Conservation (phyloP, 768 basidiomycete genomes). For the Leccinum rimulosum region DNA sequence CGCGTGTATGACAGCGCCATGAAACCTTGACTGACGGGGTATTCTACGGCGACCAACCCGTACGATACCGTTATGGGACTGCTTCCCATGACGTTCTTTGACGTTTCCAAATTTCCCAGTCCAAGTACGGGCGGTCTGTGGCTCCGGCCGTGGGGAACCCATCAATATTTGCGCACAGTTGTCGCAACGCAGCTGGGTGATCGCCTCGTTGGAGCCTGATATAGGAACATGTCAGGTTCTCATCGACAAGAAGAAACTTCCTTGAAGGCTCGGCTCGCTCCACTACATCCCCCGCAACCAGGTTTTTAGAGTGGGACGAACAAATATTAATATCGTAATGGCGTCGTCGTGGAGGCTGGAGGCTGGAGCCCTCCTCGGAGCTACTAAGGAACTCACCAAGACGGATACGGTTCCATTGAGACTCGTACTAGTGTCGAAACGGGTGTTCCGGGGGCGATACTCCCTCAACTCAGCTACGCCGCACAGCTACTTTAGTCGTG, state of each 20-base stretch:
- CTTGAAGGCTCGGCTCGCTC: constrained; percentile 1
- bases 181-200: constrained; percentile 3
- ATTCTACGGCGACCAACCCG: constrained; percentile 29
- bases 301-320: constrained; percentile 7
- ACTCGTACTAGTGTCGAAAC: constrained; percentile 2
- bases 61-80: constrained; percentile 25
- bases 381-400: neutral
- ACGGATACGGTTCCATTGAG: neutral
- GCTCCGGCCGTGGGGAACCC: constrained; percentile 18
- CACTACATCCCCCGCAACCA: constrained; percentile 16
- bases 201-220: constrained; percentile 14
- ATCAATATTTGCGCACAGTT: neutral
- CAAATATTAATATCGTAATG: constrained; percentile 20
- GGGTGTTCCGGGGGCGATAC: constrained; percentile 11
- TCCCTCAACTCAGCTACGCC: constrained; percentile 21
- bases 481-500: constrained; percentile 16
- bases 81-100: constrained; percentile 26
- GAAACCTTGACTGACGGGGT: constrained; percentile 35
- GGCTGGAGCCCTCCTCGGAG: constrained; percentile 10
- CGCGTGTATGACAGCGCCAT: constrained; percentile 33
- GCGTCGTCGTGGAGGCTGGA: constrained; percentile 16
- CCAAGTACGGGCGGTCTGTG: constrained; percentile 10
- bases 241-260: constrained; percentile 9
- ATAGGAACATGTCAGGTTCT: constrained; percentile 13
- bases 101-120: constrained; percentile 15